Conservation (phyloP, 345 rosid genomes). For the Brassica cretica region DNA sequence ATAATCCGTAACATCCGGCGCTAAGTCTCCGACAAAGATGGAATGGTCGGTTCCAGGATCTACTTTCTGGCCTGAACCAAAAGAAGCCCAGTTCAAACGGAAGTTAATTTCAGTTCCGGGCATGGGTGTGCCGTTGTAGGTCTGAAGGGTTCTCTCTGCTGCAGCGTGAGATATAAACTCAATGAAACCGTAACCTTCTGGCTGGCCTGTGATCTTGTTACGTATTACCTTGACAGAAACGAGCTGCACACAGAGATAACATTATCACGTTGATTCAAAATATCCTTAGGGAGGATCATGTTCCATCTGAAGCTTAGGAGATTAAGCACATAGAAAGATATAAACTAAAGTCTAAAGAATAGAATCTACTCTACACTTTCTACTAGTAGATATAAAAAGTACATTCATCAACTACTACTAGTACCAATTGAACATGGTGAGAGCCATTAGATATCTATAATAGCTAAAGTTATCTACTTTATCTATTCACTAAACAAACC, state of each 20-base stretch:
- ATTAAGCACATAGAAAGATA: neutral
- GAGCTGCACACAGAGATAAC: slow-evolving; percentile 47
- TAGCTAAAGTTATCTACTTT: neutral
- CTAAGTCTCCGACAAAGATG: slow-evolving; percentile 92
- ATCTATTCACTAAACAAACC: slow-evolving; percentile 1
- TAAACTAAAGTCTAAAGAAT: neutral
- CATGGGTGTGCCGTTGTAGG: slow-evolving; percentile 85
- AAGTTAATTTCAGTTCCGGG: slow-evolving; percentile 83
- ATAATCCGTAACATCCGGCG: slow-evolving; percentile 93
- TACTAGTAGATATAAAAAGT: neutral
- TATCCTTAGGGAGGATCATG: neutral
- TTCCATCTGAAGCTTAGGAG: slow-evolving; percentile 2
- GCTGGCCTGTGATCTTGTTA: slow-evolving; percentile 88
- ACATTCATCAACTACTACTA: neutral
- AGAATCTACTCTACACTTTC: neutral
- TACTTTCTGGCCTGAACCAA: slow-evolving; percentile 82
- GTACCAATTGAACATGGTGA: neutral
- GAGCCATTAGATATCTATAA: neutral
- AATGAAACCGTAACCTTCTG: slow-evolving; percentile 96
- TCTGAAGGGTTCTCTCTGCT: slow-evolving; percentile 82
- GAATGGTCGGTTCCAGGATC: slow-evolving; percentile 97
- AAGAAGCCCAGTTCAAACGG: slow-evolving; percentile 97
- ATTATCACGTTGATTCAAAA: neutral
- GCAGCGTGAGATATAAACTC: slow-evolving; percentile 89
- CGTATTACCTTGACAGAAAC: slow-evolving; percentile 90